These are phyloP conservation scores for Capsicum chinense DNA, from an alignment of 257 asterid genomes.

Conservation along the genomic window DNA sequence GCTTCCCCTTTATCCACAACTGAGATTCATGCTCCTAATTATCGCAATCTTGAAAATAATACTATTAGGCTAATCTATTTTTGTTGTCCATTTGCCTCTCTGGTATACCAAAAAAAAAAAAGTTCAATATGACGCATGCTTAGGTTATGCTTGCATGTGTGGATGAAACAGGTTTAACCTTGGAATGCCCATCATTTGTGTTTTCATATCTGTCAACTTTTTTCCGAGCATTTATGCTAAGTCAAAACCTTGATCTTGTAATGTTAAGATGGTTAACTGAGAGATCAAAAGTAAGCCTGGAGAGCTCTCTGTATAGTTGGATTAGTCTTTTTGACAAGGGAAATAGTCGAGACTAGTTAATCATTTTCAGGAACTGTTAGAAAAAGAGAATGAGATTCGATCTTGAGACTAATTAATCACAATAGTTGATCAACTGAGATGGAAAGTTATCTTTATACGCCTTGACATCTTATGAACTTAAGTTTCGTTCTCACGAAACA, in stretches of 20 bases:
- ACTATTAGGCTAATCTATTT: not conserved
- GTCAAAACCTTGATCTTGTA: slow-evolving; percentile 20
- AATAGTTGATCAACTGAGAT: not conserved
- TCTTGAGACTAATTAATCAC: not conserved
- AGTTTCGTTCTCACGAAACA: not conserved
- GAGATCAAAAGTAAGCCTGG: not conserved
- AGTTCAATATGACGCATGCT: slow-evolving; percentile 17
- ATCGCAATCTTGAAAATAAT: not conserved
- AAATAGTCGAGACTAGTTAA: not conserved
- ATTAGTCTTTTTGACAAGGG: not conserved
- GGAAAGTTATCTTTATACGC: slow-evolving; percentile 22
- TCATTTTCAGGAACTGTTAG: not conserved
- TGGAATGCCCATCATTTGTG: slow-evolving; percentile 13
- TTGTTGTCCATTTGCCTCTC: not conserved
- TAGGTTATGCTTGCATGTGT: slow-evolving; percentile 14
- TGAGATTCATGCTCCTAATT: not conserved
- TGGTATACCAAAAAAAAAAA: not conserved
- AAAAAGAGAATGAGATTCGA: not conserved
- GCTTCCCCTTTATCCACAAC: not conserved
- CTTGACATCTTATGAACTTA: not conserved
- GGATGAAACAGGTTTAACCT: not conserved
- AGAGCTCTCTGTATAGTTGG: slow-evolving; percentile 13
- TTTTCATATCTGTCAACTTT: not conserved
- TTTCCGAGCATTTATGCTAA: not conserved
- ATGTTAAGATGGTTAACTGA: not conserved